Conservation (phyloP, 192 early-diverging fungal species). For the Oehlia diaphana region DNA sequence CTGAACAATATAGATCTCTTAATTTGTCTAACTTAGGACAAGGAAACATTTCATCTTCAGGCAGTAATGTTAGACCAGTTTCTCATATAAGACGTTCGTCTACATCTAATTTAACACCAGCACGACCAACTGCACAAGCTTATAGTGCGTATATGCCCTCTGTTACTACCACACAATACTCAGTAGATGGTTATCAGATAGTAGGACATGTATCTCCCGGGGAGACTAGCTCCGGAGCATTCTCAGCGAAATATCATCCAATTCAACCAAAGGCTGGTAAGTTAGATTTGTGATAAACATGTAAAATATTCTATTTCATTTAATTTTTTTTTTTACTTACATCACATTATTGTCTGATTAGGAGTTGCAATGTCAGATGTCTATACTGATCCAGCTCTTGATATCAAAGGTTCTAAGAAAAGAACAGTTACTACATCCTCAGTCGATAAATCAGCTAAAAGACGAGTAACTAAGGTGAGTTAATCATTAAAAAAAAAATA, state of each 20-base stretch:
- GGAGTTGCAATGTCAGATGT: constrained; percentile 13
- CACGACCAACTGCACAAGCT: background rate
- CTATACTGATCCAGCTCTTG: background rate
- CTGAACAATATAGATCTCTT: background rate
- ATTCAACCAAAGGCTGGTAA: constrained; percentile 10
- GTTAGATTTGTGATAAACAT: background rate
- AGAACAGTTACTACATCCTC: background rate
- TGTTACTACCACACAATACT: background rate
- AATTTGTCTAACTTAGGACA: background rate
- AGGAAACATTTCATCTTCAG: background rate
- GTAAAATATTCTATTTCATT: background rate
- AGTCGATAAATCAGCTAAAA: background rate
- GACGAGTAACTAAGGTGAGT: background rate
- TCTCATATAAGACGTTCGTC: background rate
- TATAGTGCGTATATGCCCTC: background rate
- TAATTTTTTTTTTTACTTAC: too few species aligned
- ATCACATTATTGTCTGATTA: background rate
- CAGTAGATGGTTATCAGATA: background rate
- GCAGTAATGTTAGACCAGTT: background rate
- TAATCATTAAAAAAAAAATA: background rate
- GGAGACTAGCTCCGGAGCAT: background rate
- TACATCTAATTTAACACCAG: background rate
- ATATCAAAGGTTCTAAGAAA: background rate
- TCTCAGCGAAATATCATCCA: background rate
- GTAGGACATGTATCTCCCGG: background rate